Evolutionary conservation across 78 protist species (phyloP), one percentile per base, ranked within the genome.

Genomic region (Dictyostelium intermedium): DNA sequence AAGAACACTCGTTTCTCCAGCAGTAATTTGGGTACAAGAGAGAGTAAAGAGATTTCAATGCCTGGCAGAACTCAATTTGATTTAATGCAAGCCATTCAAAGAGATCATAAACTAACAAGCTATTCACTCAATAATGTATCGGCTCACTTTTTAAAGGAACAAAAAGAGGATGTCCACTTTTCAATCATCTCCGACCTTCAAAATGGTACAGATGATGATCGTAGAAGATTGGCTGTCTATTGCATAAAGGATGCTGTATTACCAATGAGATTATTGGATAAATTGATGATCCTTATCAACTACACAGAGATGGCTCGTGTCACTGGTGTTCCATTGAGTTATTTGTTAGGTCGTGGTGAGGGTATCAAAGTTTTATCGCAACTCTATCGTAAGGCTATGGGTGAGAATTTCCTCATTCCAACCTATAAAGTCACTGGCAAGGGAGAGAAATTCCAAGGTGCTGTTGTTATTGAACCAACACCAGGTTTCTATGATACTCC

Each of bases 251-350:
- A 99, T 83, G 99, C 99, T 0, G n/a, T 87, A 84, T 97, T 99
- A 7, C 99, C 99, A 5, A 73, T 96, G 85, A 97, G 98, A 25
- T 97, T 99, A 5, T 35, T 99, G 60, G 98, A 98, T 83, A 98
- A 99, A 87, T 97, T 99, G 63, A 99, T 99, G 99, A 32, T 98
- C 34, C 20, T 99, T 37, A 53, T 97, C 97, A 99, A 99, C 95
- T 93, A 97, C 79, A 61, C 97, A n/a, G 99, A 99, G 92, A 99
- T 99, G 99, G 98, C 99, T 25, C 97, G 99, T 10, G 99, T 99
- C 37, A 99, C 99, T 3, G 99, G 99, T 70, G 99, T 99, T 5
- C 99, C 99, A 20, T 23, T 99, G 39, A 20, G 84, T 30, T 98
- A 89, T 92, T 84, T 99, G 35, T 91, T 98, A 60, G 86, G 96